These are phyloP conservation scores for Lolium rigidum DNA, from an alignment of 176 grass and related monocot species.

Conservation along the genomic window DNA sequence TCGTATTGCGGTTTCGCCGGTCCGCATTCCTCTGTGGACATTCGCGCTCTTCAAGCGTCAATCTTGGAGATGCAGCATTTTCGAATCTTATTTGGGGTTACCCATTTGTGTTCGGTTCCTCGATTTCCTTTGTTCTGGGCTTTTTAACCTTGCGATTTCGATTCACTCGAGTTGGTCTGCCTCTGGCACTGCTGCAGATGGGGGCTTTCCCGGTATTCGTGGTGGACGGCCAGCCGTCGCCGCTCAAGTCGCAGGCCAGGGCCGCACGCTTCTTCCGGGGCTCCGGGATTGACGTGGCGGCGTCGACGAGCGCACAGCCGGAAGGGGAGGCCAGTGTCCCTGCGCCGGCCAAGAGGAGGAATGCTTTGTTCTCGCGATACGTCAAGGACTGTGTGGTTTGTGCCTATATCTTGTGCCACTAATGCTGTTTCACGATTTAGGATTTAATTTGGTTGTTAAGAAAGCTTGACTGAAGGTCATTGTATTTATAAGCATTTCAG, in stretches of 20 bases:
- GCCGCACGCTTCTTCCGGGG: conserved; percentile 77
- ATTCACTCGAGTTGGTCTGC: background rate
- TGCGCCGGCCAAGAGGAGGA: conserved; percentile 50
- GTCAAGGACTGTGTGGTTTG: conserved; percentile 73
- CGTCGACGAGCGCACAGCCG: conserved; percentile 44
- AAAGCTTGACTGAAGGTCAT: background rate
- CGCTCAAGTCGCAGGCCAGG: conserved; percentile 86
- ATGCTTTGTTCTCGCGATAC: conserved; percentile 55
- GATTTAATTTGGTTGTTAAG: conserved; percentile 11
- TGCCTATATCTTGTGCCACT: background rate
- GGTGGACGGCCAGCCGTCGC: conserved; percentile 79
- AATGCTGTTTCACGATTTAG: background rate
- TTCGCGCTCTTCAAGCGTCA: background rate
- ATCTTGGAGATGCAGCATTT: conserved; percentile 19
- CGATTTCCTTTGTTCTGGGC: background rate
- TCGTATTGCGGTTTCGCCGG: background rate
- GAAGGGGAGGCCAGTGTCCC: conserved; percentile 30
- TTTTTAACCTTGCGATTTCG: background rate
- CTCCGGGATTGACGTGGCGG: conserved; percentile 62
- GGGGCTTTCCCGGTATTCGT: conserved; percentile 94
- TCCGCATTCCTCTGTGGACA: background rate
- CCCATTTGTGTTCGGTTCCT: background rate
- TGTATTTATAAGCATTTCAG: background rate
- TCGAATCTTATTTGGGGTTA: background rate
- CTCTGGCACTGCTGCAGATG: conserved; percentile 62